These are phyloP conservation scores for Oehlia diaphana DNA, from an alignment of 192 early-diverging fungal genomes.

Conservation along the genomic window DNA sequence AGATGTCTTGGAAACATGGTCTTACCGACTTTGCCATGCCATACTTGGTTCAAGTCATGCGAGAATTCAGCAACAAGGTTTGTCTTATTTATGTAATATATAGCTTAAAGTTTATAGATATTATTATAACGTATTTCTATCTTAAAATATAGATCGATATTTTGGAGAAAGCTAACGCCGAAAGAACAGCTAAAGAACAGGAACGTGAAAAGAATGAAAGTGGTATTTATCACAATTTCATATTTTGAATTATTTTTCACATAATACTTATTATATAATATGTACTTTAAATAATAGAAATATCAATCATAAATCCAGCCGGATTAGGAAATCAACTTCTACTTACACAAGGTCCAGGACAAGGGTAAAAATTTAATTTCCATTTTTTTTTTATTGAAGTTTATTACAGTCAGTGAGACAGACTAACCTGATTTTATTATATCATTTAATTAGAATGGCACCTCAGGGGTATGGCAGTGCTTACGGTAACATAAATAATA, in stretches of 20 bases:
- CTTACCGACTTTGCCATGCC: constrained; percentile 97
- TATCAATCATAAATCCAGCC: constrained; percentile 62
- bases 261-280: constrained; percentile 22
- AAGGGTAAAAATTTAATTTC: constrained; percentile 27
- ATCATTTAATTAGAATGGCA: constrained; percentile 3
- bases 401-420: constrained; percentile 19
- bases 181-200: constrained; percentile 59
- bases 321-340: constrained; percentile 76
- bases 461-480: constrained; percentile 23
- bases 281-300: constrained; percentile 36
- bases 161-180: constrained; percentile 58
- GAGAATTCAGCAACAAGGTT: constrained; percentile 88
- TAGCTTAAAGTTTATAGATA: neutral
- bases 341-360: constrained; percentile 58
- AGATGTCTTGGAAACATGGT: constrained; percentile 88
- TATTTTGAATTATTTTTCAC: neutral
- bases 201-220: constrained; percentile 35
- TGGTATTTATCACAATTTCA: constrained; percentile 29
- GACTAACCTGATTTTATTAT: neutral
- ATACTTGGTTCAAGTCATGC: constrained; percentile 89
- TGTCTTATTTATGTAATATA: no score
- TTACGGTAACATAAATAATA: constrained; percentile 1
- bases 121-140: neutral
- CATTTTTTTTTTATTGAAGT: constrained; percentile 33
- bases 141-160: constrained; percentile 38